Conservation (phyloP, 78 protist genomes). For the slime mould (Dictyostelium discoideum) region DNA sequence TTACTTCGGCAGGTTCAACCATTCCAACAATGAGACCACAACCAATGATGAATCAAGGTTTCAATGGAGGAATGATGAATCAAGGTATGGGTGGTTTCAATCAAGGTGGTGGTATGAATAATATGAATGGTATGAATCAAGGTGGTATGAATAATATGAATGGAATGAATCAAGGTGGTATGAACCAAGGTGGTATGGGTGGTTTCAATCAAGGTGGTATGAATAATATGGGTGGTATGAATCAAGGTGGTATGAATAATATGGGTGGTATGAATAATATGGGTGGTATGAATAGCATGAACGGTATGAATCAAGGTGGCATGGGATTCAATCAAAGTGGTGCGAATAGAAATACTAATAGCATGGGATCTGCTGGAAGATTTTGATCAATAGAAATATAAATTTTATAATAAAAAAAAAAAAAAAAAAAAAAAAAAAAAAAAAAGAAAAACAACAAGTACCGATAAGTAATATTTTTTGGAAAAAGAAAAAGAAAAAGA, state of each 20-base stretch:
- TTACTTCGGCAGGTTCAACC: constrained; percentile 65
- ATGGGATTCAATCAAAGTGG: no score
- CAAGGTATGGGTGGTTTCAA: constrained; percentile 13
- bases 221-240: not conserved
- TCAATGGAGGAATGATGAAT: constrained; percentile 39
- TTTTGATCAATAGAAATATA: no score
- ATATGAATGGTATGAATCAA: not conserved
- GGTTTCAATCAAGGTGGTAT: not conserved
- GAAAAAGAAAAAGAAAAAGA: no score
- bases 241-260: not conserved
- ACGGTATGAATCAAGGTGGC: not conserved
- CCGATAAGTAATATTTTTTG: no score
- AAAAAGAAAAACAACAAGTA: no score
- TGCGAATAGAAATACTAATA: no score
- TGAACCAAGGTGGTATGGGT: not conserved
- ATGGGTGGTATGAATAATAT: not conserved
- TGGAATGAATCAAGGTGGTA: not conserved
- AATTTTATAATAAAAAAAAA: no score
- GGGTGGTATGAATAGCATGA: not conserved
- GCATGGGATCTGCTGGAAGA: no score
- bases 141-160: no score
- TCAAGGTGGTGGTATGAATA: constrained; percentile 29
- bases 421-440: no score
- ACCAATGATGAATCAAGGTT: constrained; percentile 38
- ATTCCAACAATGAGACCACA: constrained; percentile 12